Evolutionary conservation across 2,329 filamentous ascomycete species (phyloP), one percentile per base, ranked within the genome.

Genomic region (Ophiostoma pallidulum): DNA sequence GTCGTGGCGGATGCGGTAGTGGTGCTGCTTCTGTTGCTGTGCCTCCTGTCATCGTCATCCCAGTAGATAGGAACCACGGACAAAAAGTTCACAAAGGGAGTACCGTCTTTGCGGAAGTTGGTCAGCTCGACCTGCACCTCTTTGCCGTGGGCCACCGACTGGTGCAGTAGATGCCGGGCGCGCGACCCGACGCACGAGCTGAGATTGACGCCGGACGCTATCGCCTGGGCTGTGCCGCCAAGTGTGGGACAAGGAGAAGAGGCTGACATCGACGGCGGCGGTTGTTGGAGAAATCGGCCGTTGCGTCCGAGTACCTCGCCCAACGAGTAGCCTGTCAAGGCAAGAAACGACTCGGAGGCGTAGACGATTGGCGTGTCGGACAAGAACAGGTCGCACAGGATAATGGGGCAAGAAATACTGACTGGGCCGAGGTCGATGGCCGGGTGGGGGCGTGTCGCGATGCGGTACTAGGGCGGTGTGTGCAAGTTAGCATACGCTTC

Each of bases 351-450:
- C 6, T 90, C 84, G 1, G 86, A 91, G 54, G 82, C 86, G 61
- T 94, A 94, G 8, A 94, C 78, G 51, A 94, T 88, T 3, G 89
- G 88, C 26, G 74, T 70, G 62, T 94, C 87, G 24, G 84, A 76
- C 56, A 77, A 74, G 36, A 76, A 73, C 28, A 89, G 79, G 62
- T 94, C 86, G 64, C 86, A 92, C 35, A 95, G 75, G 16, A 91
- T 77, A 53, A 94, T 81, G 3, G 88, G 84, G 59, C 87, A 92
- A 2, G 87, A 92, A 55, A 86, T 72, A 63, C 94, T 89, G 29
- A 95, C 81, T 1, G 86, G 77, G 7, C 88, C 89, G 36, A 94
- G 81, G 41, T 88, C 77, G 56, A 94, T 80, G 56, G 83, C 74
- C 1, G 87, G 86, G 51, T 87, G 81, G 14, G 80, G 78, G 49